These are phyloP conservation scores for Kickxella alabastrina DNA, from an alignment of 192 early-diverging fungal species.

Conservation along the genomic window DNA sequence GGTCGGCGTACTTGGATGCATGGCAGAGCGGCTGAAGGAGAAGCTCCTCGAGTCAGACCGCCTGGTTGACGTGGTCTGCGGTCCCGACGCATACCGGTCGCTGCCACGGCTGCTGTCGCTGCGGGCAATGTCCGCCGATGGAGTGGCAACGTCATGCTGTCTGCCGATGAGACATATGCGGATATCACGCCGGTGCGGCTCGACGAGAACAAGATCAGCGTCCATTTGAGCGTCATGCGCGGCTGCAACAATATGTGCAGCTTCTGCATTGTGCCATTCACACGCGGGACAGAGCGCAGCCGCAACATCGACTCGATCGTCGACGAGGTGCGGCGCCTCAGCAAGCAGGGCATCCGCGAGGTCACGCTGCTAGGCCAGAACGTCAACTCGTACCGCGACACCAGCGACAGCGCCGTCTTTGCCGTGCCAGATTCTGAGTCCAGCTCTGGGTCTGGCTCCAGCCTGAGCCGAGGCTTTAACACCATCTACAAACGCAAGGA, in stretches of 20 bases:
- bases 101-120: constrained; percentile 69
- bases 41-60: constrained; percentile 65
- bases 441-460: constrained; percentile 35
- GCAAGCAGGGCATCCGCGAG: constrained; percentile 60
- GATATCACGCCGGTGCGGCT: constrained; percentile 72
- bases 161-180: constrained; percentile 76
- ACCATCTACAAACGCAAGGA: constrained; percentile 74
- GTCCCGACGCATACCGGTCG: constrained; percentile 72
- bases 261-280: constrained; percentile 77
- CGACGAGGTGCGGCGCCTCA: constrained; percentile 59
- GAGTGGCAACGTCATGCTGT: constrained; percentile 76
- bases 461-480: constrained; percentile 61
- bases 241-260: constrained; percentile 84
- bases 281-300: constrained; percentile 70
- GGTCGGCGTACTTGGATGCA: constrained; percentile 76
- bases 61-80: constrained; percentile 73
- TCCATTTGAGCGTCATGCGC: constrained; percentile 72
- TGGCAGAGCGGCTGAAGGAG: constrained; percentile 74
- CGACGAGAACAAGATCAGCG: constrained; percentile 59
- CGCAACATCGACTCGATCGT: constrained; percentile 68
- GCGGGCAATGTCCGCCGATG: constrained; percentile 57
- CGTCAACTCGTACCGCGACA: constrained; percentile 76
- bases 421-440: constrained; percentile 10
- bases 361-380: constrained; percentile 76
- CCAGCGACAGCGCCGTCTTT: constrained; percentile 54